A percentile compares a stretch with the other conserved stretches of the same genome.
Evolutionary conservation across 2,329 filamentous ascomycete genomes (phyloP).

Genomic region (Cladosporium oxysporum): DNA sequence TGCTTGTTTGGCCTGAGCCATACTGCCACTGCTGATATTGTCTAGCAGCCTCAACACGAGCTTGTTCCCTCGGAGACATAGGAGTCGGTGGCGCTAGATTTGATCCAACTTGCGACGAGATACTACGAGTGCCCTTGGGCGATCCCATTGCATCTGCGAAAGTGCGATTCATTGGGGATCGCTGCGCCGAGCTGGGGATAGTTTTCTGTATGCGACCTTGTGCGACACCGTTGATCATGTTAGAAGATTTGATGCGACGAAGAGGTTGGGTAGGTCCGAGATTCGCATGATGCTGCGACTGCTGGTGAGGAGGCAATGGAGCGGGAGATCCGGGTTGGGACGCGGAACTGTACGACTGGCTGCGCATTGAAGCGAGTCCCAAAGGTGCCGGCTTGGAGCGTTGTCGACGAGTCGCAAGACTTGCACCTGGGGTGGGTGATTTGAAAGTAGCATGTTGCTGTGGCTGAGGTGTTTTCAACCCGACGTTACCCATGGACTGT

Average conservation of each 20-base stretch:
- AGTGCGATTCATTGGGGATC: slow-evolving; percentile 49
- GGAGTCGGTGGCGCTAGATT: slow-evolving; percentile 52
- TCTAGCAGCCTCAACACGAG: slow-evolving; percentile 28
- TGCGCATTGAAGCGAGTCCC: slow-evolving; percentile 44
- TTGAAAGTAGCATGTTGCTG: slow-evolving; percentile 35
- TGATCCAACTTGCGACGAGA: slow-evolving; percentile 33
- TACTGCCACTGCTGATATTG: slow-evolving; percentile 46
- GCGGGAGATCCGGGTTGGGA: slow-evolving; percentile 44
- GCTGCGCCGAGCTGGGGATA: slow-evolving; percentile 47
- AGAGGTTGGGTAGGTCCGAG: slow-evolving; percentile 60
- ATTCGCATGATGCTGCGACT: slow-evolving; percentile 59
- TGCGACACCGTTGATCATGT: slow-evolving; percentile 43
- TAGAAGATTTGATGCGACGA: slow-evolving; percentile 52
- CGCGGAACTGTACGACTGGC: slow-evolving; percentile 40
- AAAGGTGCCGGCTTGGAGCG: slow-evolving; percentile 45
- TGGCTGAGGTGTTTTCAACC: slow-evolving; percentile 36
- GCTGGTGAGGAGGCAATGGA: slow-evolving; percentile 22
- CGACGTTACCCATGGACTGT: slow-evolving; percentile 40
- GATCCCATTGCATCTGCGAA: slow-evolving; percentile 52
- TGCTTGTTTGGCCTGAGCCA: slow-evolving; percentile 32
- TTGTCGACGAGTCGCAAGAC: slow-evolving; percentile 44
- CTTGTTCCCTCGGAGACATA: slow-evolving; percentile 46
- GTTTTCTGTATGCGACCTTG: slow-evolving; percentile 51
- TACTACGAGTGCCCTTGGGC: slow-evolving; percentile 46
- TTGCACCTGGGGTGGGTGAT: slow-evolving; percentile 40